A percentile compares a stretch with the other conserved stretches of the same genome.
Conservation (phyloP, 495 filamentous ascomycete species). For the Filosporella fistucella region DNA sequence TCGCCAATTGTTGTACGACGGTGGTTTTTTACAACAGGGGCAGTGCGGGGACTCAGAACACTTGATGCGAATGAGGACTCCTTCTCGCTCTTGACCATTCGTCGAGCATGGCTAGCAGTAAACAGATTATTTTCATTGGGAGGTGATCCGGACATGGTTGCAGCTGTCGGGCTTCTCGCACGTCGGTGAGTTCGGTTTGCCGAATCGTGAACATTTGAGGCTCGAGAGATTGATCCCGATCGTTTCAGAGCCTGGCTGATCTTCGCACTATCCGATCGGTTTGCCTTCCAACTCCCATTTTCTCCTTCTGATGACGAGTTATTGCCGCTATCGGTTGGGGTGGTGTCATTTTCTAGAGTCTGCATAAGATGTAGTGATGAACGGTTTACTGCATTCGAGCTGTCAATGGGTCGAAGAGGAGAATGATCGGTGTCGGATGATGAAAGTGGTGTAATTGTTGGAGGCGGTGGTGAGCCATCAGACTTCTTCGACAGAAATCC, state of each 20-base stretch:
- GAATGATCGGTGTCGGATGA: constrained; percentile 59
- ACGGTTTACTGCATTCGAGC: constrained; percentile 54
- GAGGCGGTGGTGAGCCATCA: constrained; percentile 61
- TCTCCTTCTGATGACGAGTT: constrained; percentile 40
- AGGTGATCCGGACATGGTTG: constrained; percentile 44
- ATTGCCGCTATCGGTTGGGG: constrained; percentile 43
- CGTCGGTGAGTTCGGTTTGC: constrained; percentile 47
- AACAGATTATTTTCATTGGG: constrained; percentile 57
- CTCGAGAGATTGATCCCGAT: constrained; percentile 31
- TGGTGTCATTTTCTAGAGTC: constrained; percentile 37
- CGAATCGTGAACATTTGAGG: constrained; percentile 29
- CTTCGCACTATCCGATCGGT: constrained; percentile 48
- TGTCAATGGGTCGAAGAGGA: constrained; percentile 63
- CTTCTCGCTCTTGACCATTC: constrained; percentile 66
- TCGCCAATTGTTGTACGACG: constrained; percentile 22
- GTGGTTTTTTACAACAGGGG: constrained; percentile 56
- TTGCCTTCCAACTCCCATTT: constrained; percentile 27
- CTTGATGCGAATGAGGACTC: constrained; percentile 47
- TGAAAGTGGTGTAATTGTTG: constrained; percentile 53
- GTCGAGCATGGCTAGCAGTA: constrained; percentile 62
- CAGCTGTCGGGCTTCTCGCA: constrained; percentile 53
- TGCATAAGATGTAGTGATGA: constrained; percentile 45
- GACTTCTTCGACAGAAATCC: constrained; percentile 77
- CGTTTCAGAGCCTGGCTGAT: constrained; percentile 63
- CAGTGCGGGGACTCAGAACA: constrained; percentile 60